Evolutionary conservation across 371 early-diverging fungal species (phyloP).

Genomic region (Synchytrium microbalum): DNA sequence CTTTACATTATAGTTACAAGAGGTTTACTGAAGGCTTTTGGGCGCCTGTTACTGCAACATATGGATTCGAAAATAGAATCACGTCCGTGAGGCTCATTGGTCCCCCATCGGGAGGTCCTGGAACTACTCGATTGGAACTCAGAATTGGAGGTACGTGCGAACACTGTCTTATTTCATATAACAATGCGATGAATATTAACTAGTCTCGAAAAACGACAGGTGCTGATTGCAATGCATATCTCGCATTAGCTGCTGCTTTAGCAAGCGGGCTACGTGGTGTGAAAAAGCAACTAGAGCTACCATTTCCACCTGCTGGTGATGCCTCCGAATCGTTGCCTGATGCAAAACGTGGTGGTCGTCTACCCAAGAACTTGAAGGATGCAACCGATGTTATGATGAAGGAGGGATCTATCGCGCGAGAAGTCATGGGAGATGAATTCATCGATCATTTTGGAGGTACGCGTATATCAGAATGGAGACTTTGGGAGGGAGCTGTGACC

Average conservation of each 20-base stretch:
- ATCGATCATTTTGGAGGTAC: conserved; percentile 69
- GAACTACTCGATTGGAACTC: conserved; percentile 61
- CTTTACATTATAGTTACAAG: conserved; percentile 53
- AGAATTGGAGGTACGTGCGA: no score
- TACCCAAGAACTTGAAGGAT: conserved; percentile 61
- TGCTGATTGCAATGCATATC: conserved; percentile 73
- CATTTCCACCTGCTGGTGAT: conserved; percentile 19
- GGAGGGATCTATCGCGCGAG: conserved; percentile 59
- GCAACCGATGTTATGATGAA: conserved; percentile 57
- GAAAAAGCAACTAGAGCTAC: conserved; percentile 41
- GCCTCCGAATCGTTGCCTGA: background rate
- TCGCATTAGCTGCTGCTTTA: conserved; percentile 68
- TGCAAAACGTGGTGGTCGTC: conserved; percentile 17
- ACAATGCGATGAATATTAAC: no score
- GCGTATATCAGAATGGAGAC: conserved; percentile 60
- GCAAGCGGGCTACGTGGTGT: conserved; percentile 76
- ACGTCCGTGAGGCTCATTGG: conserved; percentile 67
- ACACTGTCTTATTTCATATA: no score
- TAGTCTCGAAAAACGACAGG: no score
- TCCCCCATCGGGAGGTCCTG: conserved; percentile 57
- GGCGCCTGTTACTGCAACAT: conserved; percentile 77
- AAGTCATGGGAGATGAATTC: conserved; percentile 70
- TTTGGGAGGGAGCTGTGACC: conserved; percentile 69
- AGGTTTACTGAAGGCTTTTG: conserved; percentile 74
- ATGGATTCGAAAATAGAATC: conserved; percentile 73